A percentile compares a stretch with the other conserved stretches of the same genome.
Conservation (phyloP, 2,329 filamentous ascomycete species). For the Teratosphaeria destructans region DNA sequence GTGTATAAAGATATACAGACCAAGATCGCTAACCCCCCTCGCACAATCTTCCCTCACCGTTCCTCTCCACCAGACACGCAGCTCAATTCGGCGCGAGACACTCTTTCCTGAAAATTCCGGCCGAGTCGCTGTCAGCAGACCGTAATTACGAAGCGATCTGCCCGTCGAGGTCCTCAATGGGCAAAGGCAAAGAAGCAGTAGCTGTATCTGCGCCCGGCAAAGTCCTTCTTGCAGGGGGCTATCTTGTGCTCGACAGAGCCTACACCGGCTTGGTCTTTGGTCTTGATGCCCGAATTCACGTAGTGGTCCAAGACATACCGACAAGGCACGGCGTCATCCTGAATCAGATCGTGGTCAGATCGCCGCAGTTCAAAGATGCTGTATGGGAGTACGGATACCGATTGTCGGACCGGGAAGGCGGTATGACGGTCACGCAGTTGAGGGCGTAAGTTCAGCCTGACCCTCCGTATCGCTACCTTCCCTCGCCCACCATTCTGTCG, state of each 20-base stretch:
- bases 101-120: neutral
- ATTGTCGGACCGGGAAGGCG: conserved; percentile 59
- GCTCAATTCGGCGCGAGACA: neutral
- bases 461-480: neutral
- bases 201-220: conserved; percentile 85
- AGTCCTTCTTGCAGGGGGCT: conserved; percentile 87
- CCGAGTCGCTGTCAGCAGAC: neutral
- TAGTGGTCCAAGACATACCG: conserved; percentile 45
- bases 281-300: conserved; percentile 54
- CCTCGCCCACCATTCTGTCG: neutral
- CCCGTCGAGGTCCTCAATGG: neutral
- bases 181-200: conserved; percentile 8
- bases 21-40: neutral
- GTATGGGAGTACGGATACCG: conserved; percentile 81
- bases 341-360: conserved; percentile 71
- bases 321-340: conserved; percentile 51
- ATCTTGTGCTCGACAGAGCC: conserved; percentile 79
- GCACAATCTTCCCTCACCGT: neutral
- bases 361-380: conserved; percentile 81
- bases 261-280: conserved; percentile 67
- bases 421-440: conserved; percentile 70
- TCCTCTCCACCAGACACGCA: neutral
- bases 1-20: neutral
- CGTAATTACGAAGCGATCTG: neutral
- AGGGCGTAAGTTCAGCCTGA: conserved; percentile 54